Conservation (phyloP, 2,329 filamentous ascomycete species). For the Xylaria sp. region DNA sequence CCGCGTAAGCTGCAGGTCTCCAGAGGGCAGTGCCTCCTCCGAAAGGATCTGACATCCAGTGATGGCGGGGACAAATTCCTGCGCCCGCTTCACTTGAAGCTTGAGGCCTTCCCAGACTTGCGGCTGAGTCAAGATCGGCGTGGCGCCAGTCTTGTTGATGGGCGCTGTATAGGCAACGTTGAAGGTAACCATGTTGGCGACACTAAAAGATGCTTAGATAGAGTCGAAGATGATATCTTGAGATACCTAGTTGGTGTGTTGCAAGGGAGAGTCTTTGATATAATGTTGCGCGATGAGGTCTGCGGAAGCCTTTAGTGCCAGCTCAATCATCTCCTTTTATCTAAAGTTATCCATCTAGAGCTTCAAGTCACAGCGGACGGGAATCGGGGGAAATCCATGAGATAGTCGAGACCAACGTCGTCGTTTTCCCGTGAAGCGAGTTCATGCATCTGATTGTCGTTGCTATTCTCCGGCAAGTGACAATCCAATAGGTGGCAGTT, state of each 20-base stretch:
- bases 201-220: neutral
- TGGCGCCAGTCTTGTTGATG: slow-evolving; percentile 50
- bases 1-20: slow-evolving; percentile 45
- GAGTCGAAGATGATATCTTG: neutral
- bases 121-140: slow-evolving; percentile 45
- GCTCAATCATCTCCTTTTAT: slow-evolving; percentile 18
- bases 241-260: neutral
- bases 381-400: slow-evolving; percentile 30
- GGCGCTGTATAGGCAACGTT: slow-evolving; percentile 51
- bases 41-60: slow-evolving; percentile 47
- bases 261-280: neutral
- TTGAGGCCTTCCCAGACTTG: slow-evolving; percentile 53
- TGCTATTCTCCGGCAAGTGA: neutral
- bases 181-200: slow-evolving; percentile 49
- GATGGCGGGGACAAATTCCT: slow-evolving; percentile 54
- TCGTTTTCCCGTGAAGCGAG: slow-evolving; percentile 5
- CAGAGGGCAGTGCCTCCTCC: slow-evolving; percentile 42
- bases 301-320: neutral
- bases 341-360: neutral
- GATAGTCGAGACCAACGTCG: slow-evolving; percentile 7
- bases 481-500: neutral
- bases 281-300: slow-evolving; percentile 6
- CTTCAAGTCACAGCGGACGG: slow-evolving; percentile 17
- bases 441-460: slow-evolving; percentile 2
- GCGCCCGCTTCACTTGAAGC: slow-evolving; percentile 50